These are phyloP conservation scores for Spizellomyces punctatus DNA, from an alignment of 192 early-diverging fungal genomes.

Conservation along the genomic window DNA sequence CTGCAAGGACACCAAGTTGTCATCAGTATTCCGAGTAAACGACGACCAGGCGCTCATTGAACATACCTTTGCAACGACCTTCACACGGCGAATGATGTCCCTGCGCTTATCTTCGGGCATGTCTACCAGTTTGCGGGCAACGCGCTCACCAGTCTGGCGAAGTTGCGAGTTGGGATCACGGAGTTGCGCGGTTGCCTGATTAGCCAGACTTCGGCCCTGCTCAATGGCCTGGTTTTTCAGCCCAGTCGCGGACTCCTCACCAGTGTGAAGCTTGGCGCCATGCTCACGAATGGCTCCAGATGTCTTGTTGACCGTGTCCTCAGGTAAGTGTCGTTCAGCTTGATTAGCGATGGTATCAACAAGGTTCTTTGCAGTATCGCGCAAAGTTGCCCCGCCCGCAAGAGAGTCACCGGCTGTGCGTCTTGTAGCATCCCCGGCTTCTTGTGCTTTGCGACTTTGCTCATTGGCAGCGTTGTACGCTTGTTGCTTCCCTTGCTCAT, in stretches of 20 bases:
- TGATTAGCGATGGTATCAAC: slow-evolving; percentile 31
- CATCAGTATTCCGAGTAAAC: background rate
- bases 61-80: slow-evolving; percentile 30
- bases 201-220: slow-evolving; percentile 10
- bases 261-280: slow-evolving; percentile 29
- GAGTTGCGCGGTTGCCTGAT: slow-evolving; percentile 12
- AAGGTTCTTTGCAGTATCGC: slow-evolving; percentile 34
- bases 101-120: slow-evolving; percentile 38
- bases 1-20: too few relatives aligned
- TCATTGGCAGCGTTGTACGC: slow-evolving; percentile 3
- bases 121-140: slow-evolving; percentile 26
- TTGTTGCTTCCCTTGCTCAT: slow-evolving; percentile 15
- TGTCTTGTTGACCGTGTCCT: slow-evolving; percentile 28
- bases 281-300: slow-evolving; percentile 29
- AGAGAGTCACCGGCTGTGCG: slow-evolving; percentile 32
- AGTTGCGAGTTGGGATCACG: slow-evolving; percentile 36
- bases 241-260: slow-evolving; percentile 17
- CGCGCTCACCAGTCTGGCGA: slow-evolving; percentile 22
- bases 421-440: slow-evolving; percentile 10
- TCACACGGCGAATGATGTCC: slow-evolving; percentile 37
- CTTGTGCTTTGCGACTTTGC: slow-evolving; percentile 18
- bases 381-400: slow-evolving; percentile 19
- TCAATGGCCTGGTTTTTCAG: slow-evolving; percentile 4
- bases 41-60: slow-evolving; percentile 7
- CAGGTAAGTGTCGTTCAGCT: slow-evolving; percentile 28